A percentile compares a stretch with the other conserved stretches of the same genome.
Evolutionary conservation across 768 basidiomycete species (phyloP).

Genomic region (Leccinum longicurvipes): DNA sequence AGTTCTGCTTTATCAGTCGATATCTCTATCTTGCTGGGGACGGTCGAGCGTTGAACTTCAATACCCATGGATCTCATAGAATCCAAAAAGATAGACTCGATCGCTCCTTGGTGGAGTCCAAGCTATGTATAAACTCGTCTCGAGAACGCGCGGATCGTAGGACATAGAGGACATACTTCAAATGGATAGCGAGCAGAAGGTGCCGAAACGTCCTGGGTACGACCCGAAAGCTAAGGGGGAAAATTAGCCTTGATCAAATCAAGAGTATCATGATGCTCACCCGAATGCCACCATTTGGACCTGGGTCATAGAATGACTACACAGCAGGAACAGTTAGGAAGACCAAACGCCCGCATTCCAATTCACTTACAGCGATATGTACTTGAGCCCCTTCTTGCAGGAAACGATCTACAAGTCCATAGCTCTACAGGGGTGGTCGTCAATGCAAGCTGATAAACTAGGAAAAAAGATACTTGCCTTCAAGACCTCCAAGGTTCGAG

Average conservation of each 20-base stretch:
- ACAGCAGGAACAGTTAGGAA: not conserved
- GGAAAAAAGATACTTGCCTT: constrained; percentile 31
- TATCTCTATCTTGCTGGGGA: constrained; percentile 28
- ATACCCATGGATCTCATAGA: constrained; percentile 30
- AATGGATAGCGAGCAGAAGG: constrained; percentile 66
- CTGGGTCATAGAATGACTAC: constrained; percentile 76
- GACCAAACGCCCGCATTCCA: not conserved
- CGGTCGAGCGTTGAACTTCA: constrained; percentile 33
- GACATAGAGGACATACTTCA: constrained; percentile 41
- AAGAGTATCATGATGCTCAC: constrained; percentile 27
- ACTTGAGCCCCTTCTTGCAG: constrained; percentile 61
- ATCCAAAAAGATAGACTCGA: constrained; percentile 34
- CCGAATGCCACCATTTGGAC: constrained; percentile 56
- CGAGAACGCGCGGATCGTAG: not conserved
- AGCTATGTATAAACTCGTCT: constrained; percentile 11
- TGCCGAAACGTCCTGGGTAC: constrained; percentile 57
- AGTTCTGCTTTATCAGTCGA: constrained; percentile 24
- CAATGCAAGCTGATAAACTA: not conserved
- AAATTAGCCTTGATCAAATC: not conserved
- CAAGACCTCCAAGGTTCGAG: constrained; percentile 40
- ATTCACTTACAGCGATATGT: constrained; percentile 55
- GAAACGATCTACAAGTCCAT: constrained; percentile 64
- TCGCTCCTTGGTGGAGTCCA: constrained; percentile 33
- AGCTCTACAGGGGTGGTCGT: constrained; percentile 47
- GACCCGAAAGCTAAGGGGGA: constrained; percentile 52